Percentiles rank a stretch among this genome's conserved stretches.
These are phyloP conservation scores for Thraustotheca clavata DNA, from an alignment of 352 stramenopile species.

Conservation along the genomic window DNA sequence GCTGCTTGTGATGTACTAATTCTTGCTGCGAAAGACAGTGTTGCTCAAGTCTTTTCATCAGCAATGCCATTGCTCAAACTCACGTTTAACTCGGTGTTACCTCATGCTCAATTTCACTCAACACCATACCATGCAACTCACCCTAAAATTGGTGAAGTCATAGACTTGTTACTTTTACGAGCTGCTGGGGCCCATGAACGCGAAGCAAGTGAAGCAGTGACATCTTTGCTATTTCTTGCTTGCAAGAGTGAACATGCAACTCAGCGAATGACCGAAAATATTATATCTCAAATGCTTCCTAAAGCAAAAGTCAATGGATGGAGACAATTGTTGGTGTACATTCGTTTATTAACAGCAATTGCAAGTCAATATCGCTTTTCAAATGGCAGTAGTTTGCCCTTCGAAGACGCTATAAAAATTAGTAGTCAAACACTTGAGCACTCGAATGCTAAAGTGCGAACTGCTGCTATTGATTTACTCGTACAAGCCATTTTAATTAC, in stretches of 20 bases:
- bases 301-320: conserved; percentile 31
- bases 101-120: conserved; percentile 50
- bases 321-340: conserved; percentile 60
- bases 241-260: conserved; percentile 73
- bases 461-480: conserved; percentile 54
- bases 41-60: conserved; percentile 59
- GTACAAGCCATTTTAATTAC: conserved; percentile 64
- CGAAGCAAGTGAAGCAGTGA: conserved; percentile 63
- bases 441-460: conserved; percentile 66
- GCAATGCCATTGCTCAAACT: conserved; percentile 52
- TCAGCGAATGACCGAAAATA: conserved; percentile 43
- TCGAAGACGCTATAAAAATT: conserved; percentile 52
- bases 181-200: conserved; percentile 66
- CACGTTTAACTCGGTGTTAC: conserved; percentile 50
- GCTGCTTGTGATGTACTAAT: conserved; percentile 54
- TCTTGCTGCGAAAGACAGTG: conserved; percentile 42
- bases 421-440: conserved; percentile 58
- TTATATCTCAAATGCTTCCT: conserved; percentile 38
- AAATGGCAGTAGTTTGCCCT: conserved; percentile 41
- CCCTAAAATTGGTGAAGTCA: conserved; percentile 39
- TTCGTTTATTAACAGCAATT: conserved; percentile 73
- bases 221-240: conserved; percentile 67
- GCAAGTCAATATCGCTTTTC: conserved; percentile 70
- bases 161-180: conserved; percentile 34
- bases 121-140: conserved; percentile 42